Conservation (phyloP, 2,329 filamentous ascomycete species). For the Ophiognomonia clavigignenti-juglandacearum region DNA sequence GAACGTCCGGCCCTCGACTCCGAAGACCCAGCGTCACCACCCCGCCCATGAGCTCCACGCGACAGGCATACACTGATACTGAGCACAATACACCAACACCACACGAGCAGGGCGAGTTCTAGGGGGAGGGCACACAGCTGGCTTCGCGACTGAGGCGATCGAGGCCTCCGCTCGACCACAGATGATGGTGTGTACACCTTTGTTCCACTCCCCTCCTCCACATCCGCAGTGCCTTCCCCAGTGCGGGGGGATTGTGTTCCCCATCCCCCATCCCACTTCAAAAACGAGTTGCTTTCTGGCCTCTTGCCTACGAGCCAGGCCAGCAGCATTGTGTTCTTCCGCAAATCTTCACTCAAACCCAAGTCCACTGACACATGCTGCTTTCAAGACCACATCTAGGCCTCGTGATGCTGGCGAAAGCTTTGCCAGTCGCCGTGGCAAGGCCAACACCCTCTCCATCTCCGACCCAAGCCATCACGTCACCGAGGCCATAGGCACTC, state of each 20-base stretch:
- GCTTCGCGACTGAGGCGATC: slow-evolving; percentile 21
- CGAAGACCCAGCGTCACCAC: slow-evolving; percentile 8
- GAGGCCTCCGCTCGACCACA: slow-evolving; percentile 33
- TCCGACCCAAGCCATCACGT: slow-evolving; percentile 92
- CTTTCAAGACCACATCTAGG: slow-evolving; percentile 50
- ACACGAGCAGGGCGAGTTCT: slow-evolving; percentile 13
- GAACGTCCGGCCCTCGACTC: neutral
- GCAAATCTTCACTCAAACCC: slow-evolving; percentile 3
- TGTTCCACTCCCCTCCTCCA: neutral
- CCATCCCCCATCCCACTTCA: too few relatives aligned
- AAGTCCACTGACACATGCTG: slow-evolving; percentile 11
- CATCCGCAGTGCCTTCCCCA: too few relatives aligned
- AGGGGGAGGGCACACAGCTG: slow-evolving; percentile 26
- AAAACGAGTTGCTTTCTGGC: neutral
- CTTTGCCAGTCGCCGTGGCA: slow-evolving; percentile 55
- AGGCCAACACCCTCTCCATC: slow-evolving; percentile 58
- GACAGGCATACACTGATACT: slow-evolving; percentile 2
- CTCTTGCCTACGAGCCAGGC: neutral
- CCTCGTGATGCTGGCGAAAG: slow-evolving; percentile 52
- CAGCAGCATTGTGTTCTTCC: neutral
- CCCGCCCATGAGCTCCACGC: slow-evolving; percentile 10
- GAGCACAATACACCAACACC: slow-evolving; percentile 5
- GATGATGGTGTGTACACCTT: slow-evolving; percentile 47
- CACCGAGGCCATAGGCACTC: slow-evolving; percentile 85
- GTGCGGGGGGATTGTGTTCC: too few relatives aligned